These are phyloP conservation scores for Ascochyta lentis DNA, from an alignment of 2,329 filamentous ascomycete species.

Conservation along the genomic window DNA sequence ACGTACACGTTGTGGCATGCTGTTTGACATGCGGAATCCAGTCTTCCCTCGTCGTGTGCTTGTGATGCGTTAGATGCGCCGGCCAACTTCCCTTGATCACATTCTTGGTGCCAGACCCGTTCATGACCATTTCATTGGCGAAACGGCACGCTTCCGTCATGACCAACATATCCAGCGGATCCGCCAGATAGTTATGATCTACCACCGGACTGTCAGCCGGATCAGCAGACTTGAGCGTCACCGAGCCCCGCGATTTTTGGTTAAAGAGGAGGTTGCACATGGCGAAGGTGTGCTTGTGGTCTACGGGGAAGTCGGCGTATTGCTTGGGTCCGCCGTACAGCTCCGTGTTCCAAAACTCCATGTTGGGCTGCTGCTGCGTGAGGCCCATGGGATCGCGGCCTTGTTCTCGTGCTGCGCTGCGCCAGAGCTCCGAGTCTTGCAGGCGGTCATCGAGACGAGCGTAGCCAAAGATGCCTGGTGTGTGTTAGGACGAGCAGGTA, in stretches of 20 bases:
- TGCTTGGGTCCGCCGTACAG: slow-evolving; percentile 68
- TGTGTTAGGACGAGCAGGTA: no score
- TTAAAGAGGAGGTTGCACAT: slow-evolving; percentile 66
- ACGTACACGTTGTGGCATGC: slow-evolving; percentile 65
- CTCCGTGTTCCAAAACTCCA: slow-evolving; percentile 69
- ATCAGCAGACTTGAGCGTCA: slow-evolving; percentile 59
- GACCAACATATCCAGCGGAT: slow-evolving; percentile 65
- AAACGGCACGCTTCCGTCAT: slow-evolving; percentile 65
- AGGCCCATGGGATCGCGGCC: slow-evolving; percentile 69
- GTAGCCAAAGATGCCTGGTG: slow-evolving; percentile 59
- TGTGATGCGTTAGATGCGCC: slow-evolving; percentile 58
- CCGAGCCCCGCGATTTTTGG: slow-evolving; percentile 63
- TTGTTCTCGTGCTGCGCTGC: slow-evolving; percentile 52
- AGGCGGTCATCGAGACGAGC: slow-evolving; percentile 68
- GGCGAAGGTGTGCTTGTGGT: slow-evolving; percentile 63
- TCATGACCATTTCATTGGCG: slow-evolving; percentile 66
- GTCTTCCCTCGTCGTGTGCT: slow-evolving; percentile 60
- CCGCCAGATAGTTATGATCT: slow-evolving; percentile 64
- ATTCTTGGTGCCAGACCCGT: slow-evolving; percentile 64
- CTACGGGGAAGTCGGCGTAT: slow-evolving; percentile 60
- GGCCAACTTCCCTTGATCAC: slow-evolving; percentile 69
- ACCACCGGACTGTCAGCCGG: slow-evolving; percentile 62
- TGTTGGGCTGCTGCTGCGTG: slow-evolving; percentile 62
- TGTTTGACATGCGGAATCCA: slow-evolving; percentile 65
- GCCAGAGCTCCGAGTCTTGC: slow-evolving; percentile 62